A percentile compares a stretch with the other conserved stretches of the same genome.
Evolutionary conservation across 2,329 filamentous ascomycete genomes (phyloP).

Genomic region (Xylariaceae sp.): DNA sequence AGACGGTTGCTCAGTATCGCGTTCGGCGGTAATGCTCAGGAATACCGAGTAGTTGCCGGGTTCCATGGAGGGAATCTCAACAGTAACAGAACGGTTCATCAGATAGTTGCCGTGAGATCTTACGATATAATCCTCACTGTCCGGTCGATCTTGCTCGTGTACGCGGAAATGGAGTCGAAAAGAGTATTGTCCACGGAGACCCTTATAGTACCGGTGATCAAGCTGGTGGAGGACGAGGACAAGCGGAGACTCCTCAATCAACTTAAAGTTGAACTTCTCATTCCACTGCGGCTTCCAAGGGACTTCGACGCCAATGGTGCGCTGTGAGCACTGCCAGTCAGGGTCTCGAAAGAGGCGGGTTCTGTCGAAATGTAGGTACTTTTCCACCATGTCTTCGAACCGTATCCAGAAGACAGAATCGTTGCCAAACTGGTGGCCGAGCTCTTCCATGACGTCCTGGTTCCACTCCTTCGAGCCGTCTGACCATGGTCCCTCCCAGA

Average conservation of each 20-base stretch:
- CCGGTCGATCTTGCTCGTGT: slow-evolving; percentile 46
- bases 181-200: slow-evolving; percentile 55
- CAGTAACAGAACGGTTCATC: slow-evolving; percentile 55
- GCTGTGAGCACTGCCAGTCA: slow-evolving; percentile 55
- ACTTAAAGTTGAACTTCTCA: slow-evolving; percentile 56
- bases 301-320: slow-evolving; percentile 59
- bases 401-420: slow-evolving; percentile 63
- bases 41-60: slow-evolving; percentile 56
- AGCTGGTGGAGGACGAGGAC: slow-evolving; percentile 60
- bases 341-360: slow-evolving; percentile 57
- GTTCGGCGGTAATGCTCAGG: slow-evolving; percentile 50
- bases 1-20: slow-evolving; percentile 41
- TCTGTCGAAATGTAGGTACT: slow-evolving; percentile 58
- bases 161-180: slow-evolving; percentile 50
- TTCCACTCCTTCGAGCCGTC: slow-evolving; percentile 62
- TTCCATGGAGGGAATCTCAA: slow-evolving; percentile 53
- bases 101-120: slow-evolving; percentile 56
- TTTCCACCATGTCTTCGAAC: slow-evolving; percentile 58
- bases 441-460: slow-evolving; percentile 52
- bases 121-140: slow-evolving; percentile 56
- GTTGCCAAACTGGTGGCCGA: slow-evolving; percentile 56
- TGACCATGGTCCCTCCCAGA: slow-evolving; percentile 58
- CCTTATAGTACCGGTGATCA: slow-evolving; percentile 58
- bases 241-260: slow-evolving; percentile 53
- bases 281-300: slow-evolving; percentile 60